Conservation (phyloP, 2,329 filamentous ascomycete species). For the Claviceps capensis region DNA sequence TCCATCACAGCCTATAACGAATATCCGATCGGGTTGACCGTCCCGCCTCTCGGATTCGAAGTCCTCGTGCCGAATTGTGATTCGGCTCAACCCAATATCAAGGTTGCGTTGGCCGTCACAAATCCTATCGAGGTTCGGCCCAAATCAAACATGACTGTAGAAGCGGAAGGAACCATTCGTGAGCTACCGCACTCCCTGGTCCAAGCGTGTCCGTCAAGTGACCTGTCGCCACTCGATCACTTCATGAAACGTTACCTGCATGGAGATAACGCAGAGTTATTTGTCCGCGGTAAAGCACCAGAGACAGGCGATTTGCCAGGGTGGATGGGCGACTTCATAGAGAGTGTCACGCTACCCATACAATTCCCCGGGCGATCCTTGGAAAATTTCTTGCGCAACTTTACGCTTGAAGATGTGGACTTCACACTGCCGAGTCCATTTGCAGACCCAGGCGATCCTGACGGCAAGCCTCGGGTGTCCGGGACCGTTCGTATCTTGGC, state of each 20-base stretch:
- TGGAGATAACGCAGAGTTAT: slow-evolving; percentile 65
- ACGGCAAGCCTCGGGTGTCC: slow-evolving; percentile 64
- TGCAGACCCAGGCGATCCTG: slow-evolving; percentile 60
- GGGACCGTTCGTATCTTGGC: slow-evolving; percentile 72
- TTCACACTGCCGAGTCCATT: slow-evolving; percentile 73
- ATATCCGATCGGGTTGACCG: slow-evolving; percentile 61
- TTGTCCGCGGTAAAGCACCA: slow-evolving; percentile 64
- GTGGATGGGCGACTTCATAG: slow-evolving; percentile 72
- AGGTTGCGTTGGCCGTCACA: slow-evolving; percentile 64
- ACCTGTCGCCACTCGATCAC: slow-evolving; percentile 71
- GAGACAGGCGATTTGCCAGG: slow-evolving; percentile 55
- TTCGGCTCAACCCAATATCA: slow-evolving; percentile 56
- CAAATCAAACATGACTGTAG: slow-evolving; percentile 49
- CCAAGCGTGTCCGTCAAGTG: slow-evolving; percentile 58
- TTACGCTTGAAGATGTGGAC: slow-evolving; percentile 72
- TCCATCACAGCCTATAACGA: slow-evolving; percentile 59
- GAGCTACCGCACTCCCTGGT: slow-evolving; percentile 63
- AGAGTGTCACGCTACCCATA: slow-evolving; percentile 69
- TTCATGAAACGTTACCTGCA: slow-evolving; percentile 72
- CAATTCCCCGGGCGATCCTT: slow-evolving; percentile 73
- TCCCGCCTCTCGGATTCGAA: slow-evolving; percentile 73
- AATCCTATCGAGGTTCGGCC: slow-evolving; percentile 53
- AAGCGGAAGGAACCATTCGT: slow-evolving; percentile 58
- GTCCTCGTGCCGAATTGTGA: slow-evolving; percentile 75
- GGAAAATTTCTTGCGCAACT: slow-evolving; percentile 74